phyloP scores from a whole-genome alignment of 805 yeast genomes.

The Candida ipomoeae region DNA sequence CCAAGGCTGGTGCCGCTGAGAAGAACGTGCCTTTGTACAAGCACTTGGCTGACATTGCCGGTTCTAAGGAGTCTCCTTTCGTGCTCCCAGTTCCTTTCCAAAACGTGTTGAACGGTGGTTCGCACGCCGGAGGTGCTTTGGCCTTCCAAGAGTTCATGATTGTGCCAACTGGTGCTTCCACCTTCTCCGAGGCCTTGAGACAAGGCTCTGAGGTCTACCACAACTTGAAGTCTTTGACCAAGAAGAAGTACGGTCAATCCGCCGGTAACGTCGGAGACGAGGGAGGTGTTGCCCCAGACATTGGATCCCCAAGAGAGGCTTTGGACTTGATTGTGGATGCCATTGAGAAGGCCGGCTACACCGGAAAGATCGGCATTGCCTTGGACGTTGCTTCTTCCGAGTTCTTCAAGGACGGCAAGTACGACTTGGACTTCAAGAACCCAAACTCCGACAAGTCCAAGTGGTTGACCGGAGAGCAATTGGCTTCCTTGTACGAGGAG shows the following conservation, averaged over 20 bases:
- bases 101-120: slow-evolving; percentile 98
- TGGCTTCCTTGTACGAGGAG: slow-evolving; percentile 77
- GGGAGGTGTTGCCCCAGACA: slow-evolving; percentile 99
- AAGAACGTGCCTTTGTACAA: slow-evolving; percentile 89
- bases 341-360: slow-evolving; percentile 92
- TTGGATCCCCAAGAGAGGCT: slow-evolving; percentile 94
- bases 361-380: slow-evolving; percentile 87
- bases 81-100: slow-evolving; percentile 99
- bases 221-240: slow-evolving; percentile 86
- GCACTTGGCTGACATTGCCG: slow-evolving; percentile 80
- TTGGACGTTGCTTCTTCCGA: slow-evolving; percentile 97
- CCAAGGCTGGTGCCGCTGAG: slow-evolving; percentile 98
- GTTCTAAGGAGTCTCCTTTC: slow-evolving; percentile 69
- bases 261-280: slow-evolving; percentile 99
- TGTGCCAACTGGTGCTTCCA: slow-evolving; percentile 87
- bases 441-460: slow-evolving; percentile 86
- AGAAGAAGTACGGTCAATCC: slow-evolving; percentile 93
- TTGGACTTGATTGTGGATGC: slow-evolving; percentile 88
- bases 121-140: slow-evolving; percentile 99
- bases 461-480: slow-evolving; percentile 85
- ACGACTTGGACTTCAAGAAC: slow-evolving; percentile 98
- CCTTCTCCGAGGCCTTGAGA: slow-evolving; percentile 94
- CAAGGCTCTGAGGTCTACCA: slow-evolving; percentile 98
- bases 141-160: slow-evolving; percentile 99
- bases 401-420: slow-evolving; percentile 94